These are phyloP conservation scores for Aspergillus sclerotioniger DNA, from an alignment of 495 filamentous ascomycete genomes.

Conservation along the genomic window DNA sequence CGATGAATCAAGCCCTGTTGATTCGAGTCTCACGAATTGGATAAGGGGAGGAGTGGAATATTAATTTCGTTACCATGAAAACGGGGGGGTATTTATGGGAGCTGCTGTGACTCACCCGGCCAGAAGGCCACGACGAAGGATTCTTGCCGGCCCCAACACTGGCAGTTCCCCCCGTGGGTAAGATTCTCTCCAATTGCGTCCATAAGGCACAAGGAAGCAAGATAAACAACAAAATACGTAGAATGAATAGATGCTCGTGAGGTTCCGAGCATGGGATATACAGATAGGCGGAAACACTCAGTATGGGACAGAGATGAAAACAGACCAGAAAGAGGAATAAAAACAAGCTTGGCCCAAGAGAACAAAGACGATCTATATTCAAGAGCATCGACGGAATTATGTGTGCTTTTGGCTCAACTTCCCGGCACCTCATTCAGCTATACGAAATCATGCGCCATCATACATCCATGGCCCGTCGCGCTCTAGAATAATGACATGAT, in stretches of 20 bases:
- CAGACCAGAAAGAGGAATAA: conserved; percentile 10
- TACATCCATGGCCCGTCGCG: background rate
- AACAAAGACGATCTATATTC: conserved; percentile 29
- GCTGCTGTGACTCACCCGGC: background rate
- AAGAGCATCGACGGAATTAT: conserved; percentile 4
- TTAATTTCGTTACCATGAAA: background rate
- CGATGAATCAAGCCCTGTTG: background rate
- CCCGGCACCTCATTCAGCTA: background rate
- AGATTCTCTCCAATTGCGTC: no score
- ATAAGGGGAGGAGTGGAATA: background rate
- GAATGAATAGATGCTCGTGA: background rate
- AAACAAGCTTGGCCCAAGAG: conserved; percentile 12
- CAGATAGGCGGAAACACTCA: conserved; percentile 5
- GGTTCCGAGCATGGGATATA: conserved; percentile 5
- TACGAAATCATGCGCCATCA: background rate
- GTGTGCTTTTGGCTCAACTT: background rate
- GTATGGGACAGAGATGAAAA: conserved; percentile 5
- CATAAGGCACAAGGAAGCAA: background rate
- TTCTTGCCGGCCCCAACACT: background rate
- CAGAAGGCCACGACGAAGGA: background rate
- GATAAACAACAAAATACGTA: background rate
- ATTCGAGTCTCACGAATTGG: background rate
- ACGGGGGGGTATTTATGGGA: background rate
- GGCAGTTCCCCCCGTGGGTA: background rate
- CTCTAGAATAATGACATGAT: conserved; percentile 81